phyloP scores from a whole-genome alignment of 495 filamentous ascomycete genomes.

The Penicillium canariense region DNA sequence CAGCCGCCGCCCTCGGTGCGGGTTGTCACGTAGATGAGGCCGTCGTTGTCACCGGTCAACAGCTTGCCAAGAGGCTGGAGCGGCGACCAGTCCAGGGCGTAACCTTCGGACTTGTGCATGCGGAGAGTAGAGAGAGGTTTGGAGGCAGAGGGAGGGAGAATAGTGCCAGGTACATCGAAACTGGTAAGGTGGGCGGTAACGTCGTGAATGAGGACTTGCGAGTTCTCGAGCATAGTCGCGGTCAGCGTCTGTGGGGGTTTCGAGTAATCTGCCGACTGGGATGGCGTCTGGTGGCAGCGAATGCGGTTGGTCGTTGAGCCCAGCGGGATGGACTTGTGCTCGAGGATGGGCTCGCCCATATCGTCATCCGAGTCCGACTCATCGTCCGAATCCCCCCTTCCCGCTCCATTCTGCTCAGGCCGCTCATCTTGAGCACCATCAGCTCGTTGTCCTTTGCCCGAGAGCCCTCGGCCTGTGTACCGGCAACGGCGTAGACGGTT shows the following conservation, averaged over 20 bases:
- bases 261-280: constrained; percentile 58
- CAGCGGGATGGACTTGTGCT: constrained; percentile 83
- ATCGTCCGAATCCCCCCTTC: constrained; percentile 71
- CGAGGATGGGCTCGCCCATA: constrained; percentile 85
- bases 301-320: constrained; percentile 89
- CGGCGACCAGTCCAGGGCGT: constrained; percentile 92
- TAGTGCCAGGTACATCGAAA: constrained; percentile 83
- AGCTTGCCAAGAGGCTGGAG: constrained; percentile 75
- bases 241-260: constrained; percentile 75
- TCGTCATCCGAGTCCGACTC: constrained; percentile 75
- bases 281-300: constrained; percentile 72
- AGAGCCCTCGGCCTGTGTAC: constrained; percentile 80
- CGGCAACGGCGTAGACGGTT: constrained; percentile 88
- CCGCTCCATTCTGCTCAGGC: constrained; percentile 79
- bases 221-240: constrained; percentile 86
- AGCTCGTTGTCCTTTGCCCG: constrained; percentile 83
- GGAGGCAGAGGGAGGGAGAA: constrained; percentile 74
- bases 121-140: constrained; percentile 83
- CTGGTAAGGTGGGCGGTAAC: constrained; percentile 80
- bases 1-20: constrained; percentile 82
- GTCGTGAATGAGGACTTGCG: constrained; percentile 88
- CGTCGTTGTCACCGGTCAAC: constrained; percentile 86
- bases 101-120: constrained; percentile 91
- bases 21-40: constrained; percentile 82
- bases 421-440: constrained; percentile 93